Conservation (phyloP, 768 basidiomycete species). For the Hericium coralloides region DNA sequence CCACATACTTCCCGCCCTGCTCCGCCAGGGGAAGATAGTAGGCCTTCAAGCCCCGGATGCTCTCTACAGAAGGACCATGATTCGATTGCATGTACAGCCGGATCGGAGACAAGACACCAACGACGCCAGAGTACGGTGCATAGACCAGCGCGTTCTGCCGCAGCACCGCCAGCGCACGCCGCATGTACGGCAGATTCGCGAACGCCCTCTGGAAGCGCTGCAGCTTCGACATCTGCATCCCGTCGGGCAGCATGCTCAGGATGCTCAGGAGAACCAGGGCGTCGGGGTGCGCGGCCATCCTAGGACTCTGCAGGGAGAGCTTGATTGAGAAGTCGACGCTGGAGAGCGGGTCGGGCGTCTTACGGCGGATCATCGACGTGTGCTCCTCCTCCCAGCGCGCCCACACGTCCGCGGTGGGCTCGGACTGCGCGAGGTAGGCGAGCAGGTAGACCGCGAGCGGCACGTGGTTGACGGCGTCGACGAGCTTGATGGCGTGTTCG, state of each 20-base stretch:
- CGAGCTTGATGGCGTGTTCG: neutral
- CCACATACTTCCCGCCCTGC: neutral
- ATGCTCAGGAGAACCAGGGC: neutral
- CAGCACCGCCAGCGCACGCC: neutral
- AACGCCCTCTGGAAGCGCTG: neutral
- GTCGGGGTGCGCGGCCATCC: neutral
- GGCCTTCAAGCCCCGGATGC: neutral
- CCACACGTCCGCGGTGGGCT: neutral
- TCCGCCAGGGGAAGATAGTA: neutral
- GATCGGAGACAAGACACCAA: neutral
- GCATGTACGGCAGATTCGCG: neutral
- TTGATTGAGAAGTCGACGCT: neutral
- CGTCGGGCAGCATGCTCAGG: neutral
- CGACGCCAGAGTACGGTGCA: neutral
- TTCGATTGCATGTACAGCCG: neutral
- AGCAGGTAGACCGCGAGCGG: slow-evolving; percentile 1
- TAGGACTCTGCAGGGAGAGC: neutral
- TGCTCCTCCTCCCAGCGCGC: neutral
- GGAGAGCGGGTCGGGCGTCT: neutral
- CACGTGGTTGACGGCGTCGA: neutral
- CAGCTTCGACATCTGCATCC: neutral
- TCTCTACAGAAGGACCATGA: neutral
- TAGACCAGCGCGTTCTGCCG: neutral
- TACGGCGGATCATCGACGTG: neutral
- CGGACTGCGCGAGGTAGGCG: slow-evolving; percentile 1